Evolutionary conservation across 2,329 filamentous ascomycete species (phyloP).

Genomic region (Westerdykella sp.): DNA sequence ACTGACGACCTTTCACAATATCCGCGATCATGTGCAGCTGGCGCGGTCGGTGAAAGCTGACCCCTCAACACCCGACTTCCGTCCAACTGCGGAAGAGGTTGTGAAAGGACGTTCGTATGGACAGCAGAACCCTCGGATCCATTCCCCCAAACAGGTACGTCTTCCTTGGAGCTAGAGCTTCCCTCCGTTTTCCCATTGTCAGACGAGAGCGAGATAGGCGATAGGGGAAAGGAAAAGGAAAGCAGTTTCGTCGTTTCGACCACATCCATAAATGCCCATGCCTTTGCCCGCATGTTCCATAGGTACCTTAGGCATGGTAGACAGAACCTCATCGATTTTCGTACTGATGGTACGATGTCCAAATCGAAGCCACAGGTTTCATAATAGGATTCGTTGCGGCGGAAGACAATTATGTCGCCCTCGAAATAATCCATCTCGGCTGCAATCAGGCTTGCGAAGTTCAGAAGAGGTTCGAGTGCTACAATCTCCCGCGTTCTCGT

Average conservation of each 20-base stretch:
- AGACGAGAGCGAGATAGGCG: too few species aligned
- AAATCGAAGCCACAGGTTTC: conserved; percentile 2
- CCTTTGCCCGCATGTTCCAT: conserved; percentile 2
- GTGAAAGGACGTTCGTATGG: conserved; percentile 36
- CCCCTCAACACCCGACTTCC: too few species aligned
- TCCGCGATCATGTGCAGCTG: too few species aligned
- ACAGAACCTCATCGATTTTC: conserved; percentile 5
- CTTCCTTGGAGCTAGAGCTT: too few species aligned
- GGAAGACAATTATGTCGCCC: conserved; percentile 6
- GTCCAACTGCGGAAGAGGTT: too few species aligned
- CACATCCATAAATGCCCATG: conserved; percentile 1
- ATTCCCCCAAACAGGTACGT: conserved; percentile 1
- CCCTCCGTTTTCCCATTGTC: too few species aligned
- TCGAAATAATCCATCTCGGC: neutral
- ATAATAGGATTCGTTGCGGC: conserved; percentile 8
- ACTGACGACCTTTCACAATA: too few species aligned
- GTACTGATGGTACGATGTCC: neutral
- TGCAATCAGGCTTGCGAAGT: neutral
- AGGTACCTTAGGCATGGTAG: conserved; percentile 9
- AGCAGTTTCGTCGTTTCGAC: neutral
- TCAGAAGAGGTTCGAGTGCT: neutral
- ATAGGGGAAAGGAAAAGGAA: too few species aligned
- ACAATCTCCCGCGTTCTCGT: neutral
- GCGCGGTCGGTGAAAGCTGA: too few species aligned
- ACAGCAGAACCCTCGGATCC: conserved; percentile 42